phyloP scores from a whole-genome alignment of 2,329 filamentous ascomycete genomes.

The Periconia sp. region DNA sequence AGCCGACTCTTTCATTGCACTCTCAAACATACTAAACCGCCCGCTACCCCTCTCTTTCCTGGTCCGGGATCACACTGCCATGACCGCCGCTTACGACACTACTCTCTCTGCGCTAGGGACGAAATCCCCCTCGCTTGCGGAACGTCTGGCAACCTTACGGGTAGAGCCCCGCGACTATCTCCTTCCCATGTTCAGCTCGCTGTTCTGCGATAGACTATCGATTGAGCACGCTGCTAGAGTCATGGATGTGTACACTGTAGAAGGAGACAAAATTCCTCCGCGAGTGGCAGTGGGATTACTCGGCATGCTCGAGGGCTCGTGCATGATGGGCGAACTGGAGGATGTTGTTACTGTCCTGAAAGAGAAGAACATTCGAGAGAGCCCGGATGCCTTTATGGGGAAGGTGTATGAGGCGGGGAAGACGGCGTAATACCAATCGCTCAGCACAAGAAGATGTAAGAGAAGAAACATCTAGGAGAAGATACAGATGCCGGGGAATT shows the following conservation, averaged over 20 bases:
- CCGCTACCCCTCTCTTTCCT: conserved; percentile 78
- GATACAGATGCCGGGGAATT: conserved; percentile 1
- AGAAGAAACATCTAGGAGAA: neutral
- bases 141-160: conserved; percentile 60
- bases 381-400: conserved; percentile 40
- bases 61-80: conserved; percentile 71
- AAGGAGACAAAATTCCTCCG: conserved; percentile 75
- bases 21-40: conserved; percentile 80
- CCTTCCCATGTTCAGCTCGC: conserved; percentile 64
- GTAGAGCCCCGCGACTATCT: conserved; percentile 60
- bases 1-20: conserved; percentile 69
- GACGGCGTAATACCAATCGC: conserved; percentile 10
- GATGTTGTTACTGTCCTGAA: conserved; percentile 24
- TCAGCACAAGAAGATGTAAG: neutral
- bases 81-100: conserved; percentile 71
- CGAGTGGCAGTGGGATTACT: conserved; percentile 74
- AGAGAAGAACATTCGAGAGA: conserved; percentile 22
- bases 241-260: conserved; percentile 85
- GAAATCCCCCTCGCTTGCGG: conserved; percentile 69
- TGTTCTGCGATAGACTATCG: conserved; percentile 67
- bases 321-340: conserved; percentile 40
- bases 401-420: conserved; percentile 44
- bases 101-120: conserved; percentile 69
- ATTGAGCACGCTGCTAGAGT: conserved; percentile 74
- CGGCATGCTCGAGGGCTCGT: conserved; percentile 54